phyloP scores from a whole-genome alignment of 2,329 filamentous ascomycete species.

The Penicillium sp. region DNA sequence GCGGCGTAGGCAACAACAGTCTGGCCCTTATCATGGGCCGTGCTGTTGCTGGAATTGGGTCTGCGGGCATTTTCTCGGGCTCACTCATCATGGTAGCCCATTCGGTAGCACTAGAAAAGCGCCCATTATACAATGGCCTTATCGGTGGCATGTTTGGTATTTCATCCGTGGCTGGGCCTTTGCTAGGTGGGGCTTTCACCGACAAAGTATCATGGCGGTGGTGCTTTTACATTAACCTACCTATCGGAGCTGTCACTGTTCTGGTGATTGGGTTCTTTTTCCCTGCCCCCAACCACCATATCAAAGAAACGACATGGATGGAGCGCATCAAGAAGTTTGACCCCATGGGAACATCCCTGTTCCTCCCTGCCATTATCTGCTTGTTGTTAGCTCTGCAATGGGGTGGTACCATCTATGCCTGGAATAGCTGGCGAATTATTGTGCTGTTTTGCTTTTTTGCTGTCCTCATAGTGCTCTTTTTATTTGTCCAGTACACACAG shows the following conservation, averaged over 20 bases:
- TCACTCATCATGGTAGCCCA: slow-evolving; percentile 25
- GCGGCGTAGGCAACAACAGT: slow-evolving; percentile 33
- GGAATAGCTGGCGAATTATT: slow-evolving; percentile 22
- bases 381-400: slow-evolving; percentile 26
- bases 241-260: slow-evolving; percentile 41
- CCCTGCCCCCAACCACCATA: slow-evolving; percentile 33
- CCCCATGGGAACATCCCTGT: slow-evolving; percentile 34
- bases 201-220: slow-evolving; percentile 42
- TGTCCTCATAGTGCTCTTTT: slow-evolving; percentile 45
- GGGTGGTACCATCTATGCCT: slow-evolving; percentile 23
- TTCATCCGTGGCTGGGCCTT: slow-evolving; percentile 43
- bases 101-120: slow-evolving; percentile 53
- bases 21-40: slow-evolving; percentile 35
- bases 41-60: slow-evolving; percentile 35
- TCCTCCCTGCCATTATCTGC: slow-evolving; percentile 28
- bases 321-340: slow-evolving; percentile 43
- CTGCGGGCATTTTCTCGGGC: slow-evolving; percentile 33
- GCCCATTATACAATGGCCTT: slow-evolving; percentile 45
- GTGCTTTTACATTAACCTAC: slow-evolving; percentile 49
- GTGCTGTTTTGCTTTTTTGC: slow-evolving; percentile 20
- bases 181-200: slow-evolving; percentile 47
- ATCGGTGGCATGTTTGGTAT: slow-evolving; percentile 58
- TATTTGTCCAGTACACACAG: slow-evolving; percentile 46
- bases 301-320: slow-evolving; percentile 24
- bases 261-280: slow-evolving; percentile 51